Conservation (phyloP, 345 rosid genomes). For the Geranium brycei region DNA sequence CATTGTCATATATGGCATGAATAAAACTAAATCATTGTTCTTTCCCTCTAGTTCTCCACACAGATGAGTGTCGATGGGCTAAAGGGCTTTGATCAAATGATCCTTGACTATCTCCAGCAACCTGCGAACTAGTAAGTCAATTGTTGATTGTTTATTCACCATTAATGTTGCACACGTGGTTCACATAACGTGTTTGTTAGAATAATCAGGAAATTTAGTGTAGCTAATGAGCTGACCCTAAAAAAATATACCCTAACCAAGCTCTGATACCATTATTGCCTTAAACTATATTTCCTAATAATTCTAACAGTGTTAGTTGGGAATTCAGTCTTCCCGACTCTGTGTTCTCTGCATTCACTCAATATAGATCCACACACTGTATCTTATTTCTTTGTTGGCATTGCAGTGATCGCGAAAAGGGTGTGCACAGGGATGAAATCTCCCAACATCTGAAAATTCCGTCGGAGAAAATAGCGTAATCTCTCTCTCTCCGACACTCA, state of each 20-base stretch:
- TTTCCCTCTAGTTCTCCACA: conserved; percentile 25
- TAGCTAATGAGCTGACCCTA: too few species aligned
- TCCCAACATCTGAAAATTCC: conserved; percentile 64
- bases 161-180: too few species aligned
- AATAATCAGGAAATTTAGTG: too few species aligned
- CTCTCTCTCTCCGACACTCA: not conserved
- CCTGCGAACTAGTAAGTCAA: conserved; percentile 50
- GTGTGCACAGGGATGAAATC: conserved; percentile 69
- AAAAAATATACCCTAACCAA: too few species aligned
- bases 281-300: too few species aligned
- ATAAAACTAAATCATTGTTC: not conserved
- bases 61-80: conserved; percentile 43
- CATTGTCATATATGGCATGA: not conserved
- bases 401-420: conserved; percentile 63
- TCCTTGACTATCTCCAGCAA: conserved; percentile 65
- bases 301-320: not conserved
- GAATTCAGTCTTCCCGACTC: not conserved
- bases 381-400: not conserved
- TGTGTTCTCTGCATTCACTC: not conserved
- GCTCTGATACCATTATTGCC: too few species aligned
- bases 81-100: conserved; percentile 61
- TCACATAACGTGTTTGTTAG: too few species aligned
- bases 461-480: conserved; percentile 63
- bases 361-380: not conserved
- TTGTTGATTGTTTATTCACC: not conserved